Conservation (phyloP, 768 basidiomycete species). For the Termitomyces sp. region DNA sequence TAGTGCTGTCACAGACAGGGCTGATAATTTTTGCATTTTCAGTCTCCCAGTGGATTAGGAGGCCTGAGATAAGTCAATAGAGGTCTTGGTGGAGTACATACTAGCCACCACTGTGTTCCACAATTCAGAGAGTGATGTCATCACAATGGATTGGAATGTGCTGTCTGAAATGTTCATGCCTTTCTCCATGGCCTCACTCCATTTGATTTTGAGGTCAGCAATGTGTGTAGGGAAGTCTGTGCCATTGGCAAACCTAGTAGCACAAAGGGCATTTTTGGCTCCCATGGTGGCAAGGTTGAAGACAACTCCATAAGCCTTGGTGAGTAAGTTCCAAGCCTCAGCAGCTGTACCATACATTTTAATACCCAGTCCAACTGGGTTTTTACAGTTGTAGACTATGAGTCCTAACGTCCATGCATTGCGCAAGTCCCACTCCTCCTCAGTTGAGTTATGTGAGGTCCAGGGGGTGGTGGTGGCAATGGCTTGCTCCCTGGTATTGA, state of each 20-base stretch:
- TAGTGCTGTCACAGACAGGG: not conserved
- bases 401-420: too few relatives aligned
- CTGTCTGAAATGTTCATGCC: slow-evolving; percentile 9
- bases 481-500: not conserved
- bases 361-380: too few relatives aligned
- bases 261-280: slow-evolving; percentile 7
- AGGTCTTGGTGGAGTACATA: too few relatives aligned
- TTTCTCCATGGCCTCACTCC: slow-evolving; percentile 9
- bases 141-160: not conserved
- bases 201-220: slow-evolving; percentile 10
- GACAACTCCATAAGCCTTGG: too few relatives aligned
- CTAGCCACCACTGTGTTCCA: too few relatives aligned
- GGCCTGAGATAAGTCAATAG: not conserved
- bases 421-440: not conserved
- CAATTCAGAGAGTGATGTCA: too few relatives aligned
- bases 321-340: too few relatives aligned
- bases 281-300: not conserved
- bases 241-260: slow-evolving; percentile 7
- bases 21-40: not conserved
- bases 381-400: too few relatives aligned
- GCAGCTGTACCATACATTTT: too few relatives aligned
- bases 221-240: slow-evolving; percentile 12
- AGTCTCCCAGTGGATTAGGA: slow-evolving; percentile 4
- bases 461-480: not conserved
- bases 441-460: not conserved